Conservation (phyloP, 495 filamentous ascomycete genomes). For the Hypoxylon perforatum region DNA sequence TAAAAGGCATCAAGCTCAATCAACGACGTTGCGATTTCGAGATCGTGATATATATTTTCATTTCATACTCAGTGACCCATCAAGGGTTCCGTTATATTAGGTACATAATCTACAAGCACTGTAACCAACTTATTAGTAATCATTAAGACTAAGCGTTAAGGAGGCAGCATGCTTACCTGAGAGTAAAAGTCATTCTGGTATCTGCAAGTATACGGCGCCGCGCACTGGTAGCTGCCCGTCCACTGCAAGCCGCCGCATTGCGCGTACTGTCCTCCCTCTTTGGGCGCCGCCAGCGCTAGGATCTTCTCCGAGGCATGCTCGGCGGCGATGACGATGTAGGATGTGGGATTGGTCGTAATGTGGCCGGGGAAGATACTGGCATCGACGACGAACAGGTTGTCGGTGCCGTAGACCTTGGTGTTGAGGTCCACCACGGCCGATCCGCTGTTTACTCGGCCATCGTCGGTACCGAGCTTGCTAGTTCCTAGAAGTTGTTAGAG, state of each 20-base stretch:
- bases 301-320: slow-evolving; percentile 64
- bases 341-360: slow-evolving; percentile 63
- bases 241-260: slow-evolving; percentile 61
- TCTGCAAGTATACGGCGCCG: slow-evolving; percentile 48
- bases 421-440: slow-evolving; percentile 75
- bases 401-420: slow-evolving; percentile 76
- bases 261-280: slow-evolving; percentile 32
- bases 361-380: slow-evolving; percentile 72
- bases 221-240: slow-evolving; percentile 52
- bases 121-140: slow-evolving; percentile 3
- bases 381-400: slow-evolving; percentile 75
- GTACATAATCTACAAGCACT: not conserved
- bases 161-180: slow-evolving; percentile 37
- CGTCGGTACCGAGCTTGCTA: slow-evolving; percentile 72
- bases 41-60: too few species aligned
- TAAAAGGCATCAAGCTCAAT: too few species aligned
- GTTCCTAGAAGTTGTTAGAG: slow-evolving; percentile 45
- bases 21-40: too few species aligned
- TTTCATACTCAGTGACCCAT: too few species aligned
- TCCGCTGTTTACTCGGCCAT: slow-evolving; percentile 67
- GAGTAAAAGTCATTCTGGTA: slow-evolving; percentile 50
- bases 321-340: slow-evolving; percentile 63
- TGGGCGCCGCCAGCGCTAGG: slow-evolving; percentile 46
- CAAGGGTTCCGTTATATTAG: too few species aligned
- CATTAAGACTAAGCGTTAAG: not conserved